Base-by-base conservation (phyloP, 1,139 yeast genomes). In the Hyphopichia khmerensis region DNA sequence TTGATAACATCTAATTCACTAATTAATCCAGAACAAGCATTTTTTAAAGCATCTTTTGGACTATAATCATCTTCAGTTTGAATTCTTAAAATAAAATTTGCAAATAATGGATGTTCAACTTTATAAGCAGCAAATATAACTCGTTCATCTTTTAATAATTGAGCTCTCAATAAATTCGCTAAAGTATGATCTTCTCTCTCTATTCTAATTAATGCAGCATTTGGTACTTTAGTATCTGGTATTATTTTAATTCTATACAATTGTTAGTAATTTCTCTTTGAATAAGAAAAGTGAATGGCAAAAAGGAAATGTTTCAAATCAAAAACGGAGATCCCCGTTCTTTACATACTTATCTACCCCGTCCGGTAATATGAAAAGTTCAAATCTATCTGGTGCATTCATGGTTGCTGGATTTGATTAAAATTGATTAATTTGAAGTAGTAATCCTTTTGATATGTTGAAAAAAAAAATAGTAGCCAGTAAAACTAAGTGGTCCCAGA, bases 311-410 rank as follows among this genome's bases (percentile, higher is more conserved):
- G n/a, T n/a, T n/a, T n/a, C n/a, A n/a, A n/a, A n/a, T n/a, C n/a
- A n/a, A 14, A 7, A 21, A 37, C 21, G n/a, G 30, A 14, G 10
- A 6, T 5, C 14, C 11, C 15, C 5, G 17, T 6, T n/a, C 5
- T 3, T 21, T 33, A 72, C 82, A 19, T 72, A 78, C 82, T 86
- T 86, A 43, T 93, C 88, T 41, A 89, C 95, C 36, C 99, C 99
- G 63, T 93, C 99, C n/a, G 98, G 99, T 56, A 93, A 77, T 55
- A 93, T 81, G 63, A 93, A 93, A 41, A 93, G 79, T 73, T 93
- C 99, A 63, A 91, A 93, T 77, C 99, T 85, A 72, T 93, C 99
- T 68, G 99, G 99, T 56, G 98, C 99, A 71, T 93, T 93, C 98
- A 93, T 93, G 41, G 9, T 11, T 11, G n/a, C 24, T 21, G 8